Evolutionary conservation across 2,329 filamentous ascomycete species (phyloP), one percentile per base, ranked within the genome.

Genomic region (Zasmidium cellare): DNA sequence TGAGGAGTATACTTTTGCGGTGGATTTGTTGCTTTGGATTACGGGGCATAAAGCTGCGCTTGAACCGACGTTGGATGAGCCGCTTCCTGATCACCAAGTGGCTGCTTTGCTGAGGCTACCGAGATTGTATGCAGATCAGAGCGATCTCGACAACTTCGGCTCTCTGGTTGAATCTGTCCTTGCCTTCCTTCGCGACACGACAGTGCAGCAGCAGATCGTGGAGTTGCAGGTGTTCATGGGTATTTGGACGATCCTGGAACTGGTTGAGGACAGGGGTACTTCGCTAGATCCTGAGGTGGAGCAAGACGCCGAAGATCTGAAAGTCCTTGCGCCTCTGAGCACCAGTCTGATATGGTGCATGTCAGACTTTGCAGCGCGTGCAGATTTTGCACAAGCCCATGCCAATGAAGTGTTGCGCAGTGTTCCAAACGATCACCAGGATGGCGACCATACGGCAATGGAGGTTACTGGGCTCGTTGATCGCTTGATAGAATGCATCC

Each of bases 331-430:
- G 16, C 63, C 68, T 3, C 53, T 68, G 24, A 61, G 65, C n/a
- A 63, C 63, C 9, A 68, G 64, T 59, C 31, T 71, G 23, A 63
- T 65, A 0, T 71, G 70, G 69, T 60, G 60, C 55, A 56, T 72
- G 11, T 71, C 69, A 14, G 70, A 72, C 44, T 60, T 70, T 16
- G 62, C 70, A 9, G 69, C 69, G 1, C 54, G 51, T 2, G 57
- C 60, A 3, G 53, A 52, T 1, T 71, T 71, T 51, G 22, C 54
- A 1, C 46, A 46, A 51, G 11, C 16, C 2, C 65, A 66, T 50
- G 11, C 35, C 3, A 41, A 18, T 41, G 35, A 41, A 18, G 35
- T 41, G 16, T 41, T 41, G 35, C 35, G 25, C 35, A 41, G 6
- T 3, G 16, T 3, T 5, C 35, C 35, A n/a, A 41, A 24, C 20